These are phyloP conservation scores for Corynascus novoguineensis DNA, from an alignment of 495 filamentous ascomycete genomes.

Conservation along the genomic window DNA sequence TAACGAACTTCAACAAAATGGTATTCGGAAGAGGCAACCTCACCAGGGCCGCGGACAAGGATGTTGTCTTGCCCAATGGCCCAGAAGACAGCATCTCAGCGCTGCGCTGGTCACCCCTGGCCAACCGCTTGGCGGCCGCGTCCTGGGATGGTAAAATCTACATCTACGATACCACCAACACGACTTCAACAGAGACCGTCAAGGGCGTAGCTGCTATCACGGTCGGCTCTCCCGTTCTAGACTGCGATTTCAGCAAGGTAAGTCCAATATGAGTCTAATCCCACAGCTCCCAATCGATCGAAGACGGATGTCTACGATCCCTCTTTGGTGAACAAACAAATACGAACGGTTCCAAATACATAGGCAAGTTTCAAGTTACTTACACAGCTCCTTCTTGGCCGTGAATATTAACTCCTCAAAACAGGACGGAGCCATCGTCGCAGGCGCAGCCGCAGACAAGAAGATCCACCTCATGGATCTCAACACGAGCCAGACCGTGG, in stretches of 20 bases:
- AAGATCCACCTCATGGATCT: conserved; percentile 71
- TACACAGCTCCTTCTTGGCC: neutral
- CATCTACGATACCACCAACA: conserved; percentile 78
- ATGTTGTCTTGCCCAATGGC: conserved; percentile 62
- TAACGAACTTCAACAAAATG: conserved; percentile 11
- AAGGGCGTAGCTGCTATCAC: conserved; percentile 74
- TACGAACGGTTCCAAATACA: conserved; percentile 24
- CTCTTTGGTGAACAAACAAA: conserved; percentile 5
- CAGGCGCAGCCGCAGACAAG: conserved; percentile 72
- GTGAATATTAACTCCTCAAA: neutral
- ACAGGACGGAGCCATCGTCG: conserved; percentile 58
- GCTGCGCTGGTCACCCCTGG: conserved; percentile 69
- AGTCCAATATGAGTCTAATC: conserved; percentile 27
- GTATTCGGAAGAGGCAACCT: neutral
- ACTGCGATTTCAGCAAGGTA: conserved; percentile 80
- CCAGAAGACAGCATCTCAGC: conserved; percentile 85
- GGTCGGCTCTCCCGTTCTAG: conserved; percentile 70
- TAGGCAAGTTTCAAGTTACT: conserved; percentile 17
- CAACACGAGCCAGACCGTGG: conserved; percentile 46
- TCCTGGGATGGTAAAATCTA: conserved; percentile 94
- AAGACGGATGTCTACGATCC: neutral
- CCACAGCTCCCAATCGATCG: conserved; percentile 16
- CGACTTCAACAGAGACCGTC: conserved; percentile 50
- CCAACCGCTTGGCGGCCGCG: conserved; percentile 74
- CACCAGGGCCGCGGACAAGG: conserved; percentile 61